Percentiles rank a stretch among this genome's conserved stretches.
These are phyloP conservation scores for Eimeria nieschulzi DNA, from an alignment of 169 alveolate species.

Conservation along the genomic window DNA sequence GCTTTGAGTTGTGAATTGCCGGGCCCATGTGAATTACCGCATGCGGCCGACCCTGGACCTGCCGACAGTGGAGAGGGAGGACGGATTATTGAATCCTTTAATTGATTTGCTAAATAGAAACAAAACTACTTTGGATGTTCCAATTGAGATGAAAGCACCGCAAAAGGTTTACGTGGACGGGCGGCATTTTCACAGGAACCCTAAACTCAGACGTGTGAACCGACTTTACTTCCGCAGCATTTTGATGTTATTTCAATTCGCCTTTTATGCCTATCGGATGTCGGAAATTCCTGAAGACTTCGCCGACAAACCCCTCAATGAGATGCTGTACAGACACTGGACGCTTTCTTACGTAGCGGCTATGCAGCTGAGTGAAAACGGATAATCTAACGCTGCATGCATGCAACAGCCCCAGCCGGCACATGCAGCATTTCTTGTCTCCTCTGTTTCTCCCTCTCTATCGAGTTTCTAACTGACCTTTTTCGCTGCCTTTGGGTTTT, in stretches of 20 bases:
- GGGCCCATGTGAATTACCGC: constrained; percentile 51
- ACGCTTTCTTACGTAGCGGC: constrained; percentile 38
- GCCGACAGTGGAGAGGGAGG: background rate
- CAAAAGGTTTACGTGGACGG: constrained; percentile 19
- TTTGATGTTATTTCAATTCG: constrained; percentile 40
- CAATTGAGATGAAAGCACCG: constrained; percentile 28
- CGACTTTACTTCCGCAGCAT: constrained; percentile 31
- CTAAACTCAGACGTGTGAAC: background rate
- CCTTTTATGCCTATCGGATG: background rate
- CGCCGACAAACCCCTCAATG: background rate
- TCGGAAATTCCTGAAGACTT: constrained; percentile 24
- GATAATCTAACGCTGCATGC: background rate
- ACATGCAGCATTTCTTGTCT: no score
- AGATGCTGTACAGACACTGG: constrained; percentile 36
- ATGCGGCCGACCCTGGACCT: background rate
- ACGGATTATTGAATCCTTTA: background rate
- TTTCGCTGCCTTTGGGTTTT: no score
- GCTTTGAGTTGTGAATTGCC: constrained; percentile 38
- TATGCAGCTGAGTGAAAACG: constrained; percentile 5
- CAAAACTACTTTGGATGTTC: constrained; percentile 8
- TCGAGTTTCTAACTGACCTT: no score
- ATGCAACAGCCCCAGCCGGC: no score
- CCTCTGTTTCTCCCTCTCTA: no score
- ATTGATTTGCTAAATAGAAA: background rate
- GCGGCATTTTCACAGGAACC: constrained; percentile 6